A percentile compares a stretch with the other conserved stretches of the same genome.
phyloP scores from a whole-genome alignment of 805 yeast species.

The Phaffomyces opuntiae region DNA sequence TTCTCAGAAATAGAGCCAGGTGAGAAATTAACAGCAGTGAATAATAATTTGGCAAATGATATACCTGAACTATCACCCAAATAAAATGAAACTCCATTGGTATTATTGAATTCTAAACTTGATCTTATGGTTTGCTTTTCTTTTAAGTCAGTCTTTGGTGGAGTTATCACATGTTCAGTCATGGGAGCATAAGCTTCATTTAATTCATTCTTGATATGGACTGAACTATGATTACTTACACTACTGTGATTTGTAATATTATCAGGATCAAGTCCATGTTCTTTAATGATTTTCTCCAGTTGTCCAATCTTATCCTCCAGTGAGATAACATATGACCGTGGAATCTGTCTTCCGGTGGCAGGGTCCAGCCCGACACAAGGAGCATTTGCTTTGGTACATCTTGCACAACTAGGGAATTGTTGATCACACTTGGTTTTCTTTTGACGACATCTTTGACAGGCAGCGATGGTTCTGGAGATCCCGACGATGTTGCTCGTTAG shows the following conservation, averaged over 20 bases:
- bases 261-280: slow-evolving; percentile 34
- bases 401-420: slow-evolving; percentile 47
- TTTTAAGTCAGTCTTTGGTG: slow-evolving; percentile 7
- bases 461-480: slow-evolving; percentile 63
- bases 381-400: slow-evolving; percentile 51
- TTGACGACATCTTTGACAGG: slow-evolving; percentile 77
- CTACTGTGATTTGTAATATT: not conserved
- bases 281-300: slow-evolving; percentile 45
- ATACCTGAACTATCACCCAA: slow-evolving; percentile 52
- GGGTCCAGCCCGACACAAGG: slow-evolving; percentile 85
- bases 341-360: slow-evolving; percentile 80
- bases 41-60: slow-evolving; percentile 69
- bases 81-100: slow-evolving; percentile 24
- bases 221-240: not conserved
- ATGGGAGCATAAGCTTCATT: not conserved
- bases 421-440: slow-evolving; percentile 61
- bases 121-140: slow-evolving; percentile 19
- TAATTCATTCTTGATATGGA: not conserved
- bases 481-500: slow-evolving; percentile 26
- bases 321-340: slow-evolving; percentile 69
- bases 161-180: slow-evolving; percentile 2
- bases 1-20: slow-evolving; percentile 26
- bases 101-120: slow-evolving; percentile 14
- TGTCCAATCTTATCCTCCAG: slow-evolving; percentile 57
- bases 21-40: slow-evolving; percentile 66